phyloP scores from a whole-genome alignment of 495 filamentous ascomycete species.

The Tirmania nivea region DNA sequence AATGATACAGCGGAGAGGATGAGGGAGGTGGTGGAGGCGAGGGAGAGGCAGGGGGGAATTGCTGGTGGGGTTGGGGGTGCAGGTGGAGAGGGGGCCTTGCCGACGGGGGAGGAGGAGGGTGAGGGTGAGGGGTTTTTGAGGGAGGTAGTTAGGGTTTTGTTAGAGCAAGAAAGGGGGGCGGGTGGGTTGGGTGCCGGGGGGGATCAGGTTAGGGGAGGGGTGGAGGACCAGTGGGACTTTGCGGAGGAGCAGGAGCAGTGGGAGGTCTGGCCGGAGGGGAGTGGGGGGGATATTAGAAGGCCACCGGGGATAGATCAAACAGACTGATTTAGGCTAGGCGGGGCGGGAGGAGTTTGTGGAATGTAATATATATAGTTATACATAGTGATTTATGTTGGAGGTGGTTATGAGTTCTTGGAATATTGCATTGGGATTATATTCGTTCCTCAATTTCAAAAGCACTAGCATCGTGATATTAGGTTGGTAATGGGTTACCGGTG shows the following conservation, averaged over 20 bases:
- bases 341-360: neutral
- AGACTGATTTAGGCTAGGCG: too few relatives aligned
- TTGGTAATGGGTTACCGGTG: too few relatives aligned
- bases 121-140: conserved; percentile 3
- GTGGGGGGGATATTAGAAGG: neutral
- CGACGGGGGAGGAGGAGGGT: neutral
- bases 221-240: neutral
- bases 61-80: neutral
- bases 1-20: neutral
- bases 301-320: neutral
- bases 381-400: neutral
- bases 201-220: conserved; percentile 11
- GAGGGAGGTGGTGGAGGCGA: neutral
- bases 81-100: neutral
- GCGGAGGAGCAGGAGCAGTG: neutral
- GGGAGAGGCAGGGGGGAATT: neutral
- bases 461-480: too few relatives aligned
- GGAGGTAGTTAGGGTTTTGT: conserved; percentile 8
- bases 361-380: neutral
- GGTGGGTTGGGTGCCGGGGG: conserved; percentile 9
- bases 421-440: too few relatives aligned
- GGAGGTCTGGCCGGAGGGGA: neutral
- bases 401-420: too few relatives aligned
- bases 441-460: too few relatives aligned
- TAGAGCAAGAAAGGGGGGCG: conserved; percentile 1